A percentile compares a stretch with the other conserved stretches of the same genome.
phyloP scores from a whole-genome alignment of 495 filamentous ascomycete genomes.

The Neurospora sp. region DNA sequence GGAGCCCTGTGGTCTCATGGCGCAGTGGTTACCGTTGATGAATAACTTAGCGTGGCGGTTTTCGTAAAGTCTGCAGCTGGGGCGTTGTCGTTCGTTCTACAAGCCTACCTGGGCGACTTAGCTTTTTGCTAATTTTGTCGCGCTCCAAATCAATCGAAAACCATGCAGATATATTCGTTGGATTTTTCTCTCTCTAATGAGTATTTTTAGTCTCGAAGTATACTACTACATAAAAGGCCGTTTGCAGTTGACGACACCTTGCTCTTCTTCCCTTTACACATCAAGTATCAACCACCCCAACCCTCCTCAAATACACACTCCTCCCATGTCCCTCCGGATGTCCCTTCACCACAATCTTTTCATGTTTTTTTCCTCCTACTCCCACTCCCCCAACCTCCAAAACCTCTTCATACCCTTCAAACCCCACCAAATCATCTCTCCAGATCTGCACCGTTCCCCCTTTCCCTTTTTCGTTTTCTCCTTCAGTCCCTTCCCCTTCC shows the following conservation, averaged over 20 bases:
- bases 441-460: slow-evolving; percentile 13
- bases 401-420: slow-evolving; percentile 4
- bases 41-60: not conserved
- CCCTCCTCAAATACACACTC: not conserved
- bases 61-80: not conserved
- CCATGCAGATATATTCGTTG: not conserved
- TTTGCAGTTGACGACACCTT: not conserved
- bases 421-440: slow-evolving; percentile 10
- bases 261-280: not conserved
- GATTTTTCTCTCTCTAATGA: not conserved
- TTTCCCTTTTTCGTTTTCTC: not conserved
- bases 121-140: not conserved
- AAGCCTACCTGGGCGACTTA: not conserved
- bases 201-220: too few relatives aligned
- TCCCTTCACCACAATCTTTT: slow-evolving; percentile 16
- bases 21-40: not conserved
- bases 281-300: not conserved
- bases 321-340: slow-evolving; percentile 22
- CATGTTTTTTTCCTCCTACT: too few relatives aligned
- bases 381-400: not conserved
- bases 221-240: too few relatives aligned
- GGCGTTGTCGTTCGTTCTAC: not conserved
- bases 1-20: not conserved
- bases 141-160: not conserved
- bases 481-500: not conserved